Base-by-base conservation (phyloP, 129 eudicot genomes). In the Arctium minus region DNA sequence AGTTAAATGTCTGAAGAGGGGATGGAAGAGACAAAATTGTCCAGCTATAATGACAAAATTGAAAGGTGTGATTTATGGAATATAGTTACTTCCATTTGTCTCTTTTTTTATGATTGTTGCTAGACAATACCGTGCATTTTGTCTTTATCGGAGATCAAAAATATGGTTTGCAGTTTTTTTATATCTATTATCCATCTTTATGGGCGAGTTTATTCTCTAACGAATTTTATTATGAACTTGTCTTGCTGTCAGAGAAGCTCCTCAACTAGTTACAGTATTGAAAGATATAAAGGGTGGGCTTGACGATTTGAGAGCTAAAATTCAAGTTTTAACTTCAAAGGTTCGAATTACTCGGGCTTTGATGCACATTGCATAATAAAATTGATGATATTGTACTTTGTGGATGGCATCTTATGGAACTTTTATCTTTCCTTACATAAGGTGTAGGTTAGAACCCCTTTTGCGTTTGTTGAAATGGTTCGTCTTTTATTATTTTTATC, bases 201-300 rank as follows among this genome's bases (percentile, higher is more conserved):
- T 72, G 48, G 3, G n/a, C 29, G 56, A 80, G 13, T 74, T 79
- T 35, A 12, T 46, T 37, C 0, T 69, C 22, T 65, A 4, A 17
- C 32, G 22, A 22, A 81, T 4, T 81, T 85, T 67, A 35, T 81
- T 76, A 72, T 62, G 2, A 60, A 56, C 65, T 30, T 65, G 15
- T 83, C 36, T 50, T 80, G 75, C 29, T 80, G 75, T 30, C 88
- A 92, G 98, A 78, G 98, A 94, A 70, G 83, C 92, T 78, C 94
- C 97, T 6, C 93, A 91, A 38, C 83, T 94, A 69, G 89, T 89
- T 60, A 80, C 85, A 11, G 85, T 92, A 65, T 78, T 94, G 88
- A 91, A 91, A 85, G 97, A 94, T 74, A 91, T 94, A 89, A 94
- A 92, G 84, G 87, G 81, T 0, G 97, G 98, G 27, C 86, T 94